Percentiles rank a stretch among this genome's conserved stretches.
These are phyloP conservation scores for Penicillium lagena DNA, from an alignment of 495 filamentous ascomycete species.

Conservation along the genomic window DNA sequence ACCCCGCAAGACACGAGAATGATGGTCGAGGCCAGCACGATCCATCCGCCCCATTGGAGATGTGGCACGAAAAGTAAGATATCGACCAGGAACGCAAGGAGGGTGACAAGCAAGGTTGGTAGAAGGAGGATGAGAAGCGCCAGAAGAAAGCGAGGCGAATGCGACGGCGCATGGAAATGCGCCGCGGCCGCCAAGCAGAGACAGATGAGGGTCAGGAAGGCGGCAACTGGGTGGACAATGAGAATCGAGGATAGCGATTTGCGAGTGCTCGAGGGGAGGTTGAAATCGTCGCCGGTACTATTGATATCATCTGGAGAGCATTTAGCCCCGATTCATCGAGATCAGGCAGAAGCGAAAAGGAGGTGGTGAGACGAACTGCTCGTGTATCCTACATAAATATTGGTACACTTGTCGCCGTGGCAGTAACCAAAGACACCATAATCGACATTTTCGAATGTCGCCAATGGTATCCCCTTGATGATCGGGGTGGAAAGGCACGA, in stretches of 20 bases:
- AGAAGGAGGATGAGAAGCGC: slow-evolving; percentile 78
- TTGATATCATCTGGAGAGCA: slow-evolving; percentile 31
- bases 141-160: slow-evolving; percentile 85
- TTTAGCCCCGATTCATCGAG: slow-evolving; percentile 4
- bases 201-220: slow-evolving; percentile 78
- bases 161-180: slow-evolving; percentile 86
- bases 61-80: slow-evolving; percentile 96
- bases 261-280: slow-evolving; percentile 66
- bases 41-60: slow-evolving; percentile 88
- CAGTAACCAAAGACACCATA: slow-evolving; percentile 97
- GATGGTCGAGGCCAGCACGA: slow-evolving; percentile 87
- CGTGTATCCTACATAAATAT: slow-evolving; percentile 79
- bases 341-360: slow-evolving; percentile 9
- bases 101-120: slow-evolving; percentile 74
- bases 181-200: slow-evolving; percentile 71
- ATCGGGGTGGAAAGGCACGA: slow-evolving; percentile 93
- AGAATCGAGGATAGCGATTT: slow-evolving; percentile 85
- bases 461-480: slow-evolving; percentile 76
- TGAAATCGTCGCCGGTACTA: slow-evolving; percentile 52
- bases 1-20: slow-evolving; percentile 77
- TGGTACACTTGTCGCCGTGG: slow-evolving; percentile 54
- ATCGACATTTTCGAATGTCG: slow-evolving; percentile 63
- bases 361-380: slow-evolving; percentile 54
- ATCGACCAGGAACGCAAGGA: slow-evolving; percentile 89
- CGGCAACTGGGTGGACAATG: slow-evolving; percentile 87